These are phyloP conservation scores for Globisporangium acanthophoron DNA, from an alignment of 352 stramenopile genomes.

Conservation along the genomic window DNA sequence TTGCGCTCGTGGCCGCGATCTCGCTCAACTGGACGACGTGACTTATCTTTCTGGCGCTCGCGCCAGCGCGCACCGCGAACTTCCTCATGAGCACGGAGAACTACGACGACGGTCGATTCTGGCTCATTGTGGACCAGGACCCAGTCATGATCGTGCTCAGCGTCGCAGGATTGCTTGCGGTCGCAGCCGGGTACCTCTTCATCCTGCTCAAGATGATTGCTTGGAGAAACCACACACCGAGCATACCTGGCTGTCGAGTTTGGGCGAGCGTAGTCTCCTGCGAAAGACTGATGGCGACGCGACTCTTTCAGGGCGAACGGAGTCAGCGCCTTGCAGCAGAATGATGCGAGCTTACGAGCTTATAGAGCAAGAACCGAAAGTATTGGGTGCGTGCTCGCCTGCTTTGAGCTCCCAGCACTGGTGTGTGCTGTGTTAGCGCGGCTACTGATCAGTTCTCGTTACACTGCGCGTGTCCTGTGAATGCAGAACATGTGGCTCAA, in stretches of 20 bases:
- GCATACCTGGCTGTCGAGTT: not conserved
- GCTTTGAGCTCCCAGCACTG: too few relatives aligned
- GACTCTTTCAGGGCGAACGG: not conserved
- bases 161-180: not conserved
- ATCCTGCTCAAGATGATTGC: not conserved
- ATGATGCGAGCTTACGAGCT: conserved; percentile 17
- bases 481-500: conserved; percentile 27
- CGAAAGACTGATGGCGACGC: not conserved
- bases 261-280: not conserved
- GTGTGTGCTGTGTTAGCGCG: not conserved
- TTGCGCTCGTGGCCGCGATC: conserved; percentile 13
- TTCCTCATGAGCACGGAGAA: conserved; percentile 3
- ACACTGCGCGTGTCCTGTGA: not conserved
- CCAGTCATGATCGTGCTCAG: not conserved
- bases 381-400: conserved; percentile 21
- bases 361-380: conserved; percentile 25
- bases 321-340: conserved; percentile 9
- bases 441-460: not conserved
- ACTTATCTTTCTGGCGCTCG: too few relatives aligned
- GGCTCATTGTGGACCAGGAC: not conserved
- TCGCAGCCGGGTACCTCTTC: not conserved
- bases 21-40: conserved; percentile 25
- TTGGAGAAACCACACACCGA: not conserved
- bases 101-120: conserved; percentile 6
- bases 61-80: conserved; percentile 4